Evolutionary conservation across 2,329 filamentous ascomycete species (phyloP).

Genomic region (Botryotinia globosa): DNA sequence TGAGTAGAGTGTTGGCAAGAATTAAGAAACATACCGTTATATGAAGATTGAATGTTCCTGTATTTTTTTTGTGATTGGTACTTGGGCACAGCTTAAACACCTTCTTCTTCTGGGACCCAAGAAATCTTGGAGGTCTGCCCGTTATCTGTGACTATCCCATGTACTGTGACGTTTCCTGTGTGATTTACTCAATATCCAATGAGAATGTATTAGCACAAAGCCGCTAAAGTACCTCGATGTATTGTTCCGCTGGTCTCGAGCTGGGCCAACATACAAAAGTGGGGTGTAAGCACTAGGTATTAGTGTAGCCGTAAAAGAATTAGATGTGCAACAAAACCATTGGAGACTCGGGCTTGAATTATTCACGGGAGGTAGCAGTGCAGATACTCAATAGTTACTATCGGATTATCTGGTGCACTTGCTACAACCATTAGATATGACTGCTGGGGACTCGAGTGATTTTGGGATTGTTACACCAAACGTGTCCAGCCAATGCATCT

Average conservation of each 20-base stretch:
- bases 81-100: neutral
- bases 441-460: neutral
- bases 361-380: neutral
- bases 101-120: neutral
- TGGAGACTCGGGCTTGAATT: neutral
- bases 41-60: neutral
- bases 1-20: neutral
- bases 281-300: neutral
- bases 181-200: neutral
- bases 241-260: neutral
- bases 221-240: neutral
- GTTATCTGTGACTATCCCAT: neutral
- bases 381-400: neutral
- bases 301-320: neutral
- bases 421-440: neutral
- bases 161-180: neutral
- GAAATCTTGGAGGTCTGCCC: neutral
- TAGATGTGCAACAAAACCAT: neutral
- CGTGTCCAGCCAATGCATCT: neutral
- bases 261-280: neutral
- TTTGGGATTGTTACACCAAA: neutral
- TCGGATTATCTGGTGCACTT: neutral
- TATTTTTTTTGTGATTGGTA: neutral
- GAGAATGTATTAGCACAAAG: neutral
- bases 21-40: neutral